phyloP scores from a whole-genome alignment of 352 stramenopile species.

The Phytophthora melonis region DNA sequence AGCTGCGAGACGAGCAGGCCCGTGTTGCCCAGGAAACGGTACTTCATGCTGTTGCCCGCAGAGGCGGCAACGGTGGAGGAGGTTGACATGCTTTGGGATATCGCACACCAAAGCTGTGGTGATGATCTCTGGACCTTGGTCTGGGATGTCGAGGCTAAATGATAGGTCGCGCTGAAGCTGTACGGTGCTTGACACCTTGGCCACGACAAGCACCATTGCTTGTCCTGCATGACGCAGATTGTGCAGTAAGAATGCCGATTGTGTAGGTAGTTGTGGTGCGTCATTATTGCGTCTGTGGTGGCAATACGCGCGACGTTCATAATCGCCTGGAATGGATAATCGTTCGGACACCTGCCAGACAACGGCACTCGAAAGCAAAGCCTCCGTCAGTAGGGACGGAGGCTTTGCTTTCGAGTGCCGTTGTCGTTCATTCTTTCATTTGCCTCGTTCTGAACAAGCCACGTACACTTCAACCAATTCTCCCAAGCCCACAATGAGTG shows the following conservation, averaged over 20 bases:
- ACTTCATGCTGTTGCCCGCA: constrained; percentile 46
- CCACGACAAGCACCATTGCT: not conserved
- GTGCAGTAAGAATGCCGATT: not conserved
- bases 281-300: constrained; percentile 4
- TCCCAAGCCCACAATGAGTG: constrained; percentile 29
- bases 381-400: too few species aligned
- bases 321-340: constrained; percentile 9
- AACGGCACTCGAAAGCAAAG: too few species aligned
- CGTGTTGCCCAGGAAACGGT: constrained; percentile 58
- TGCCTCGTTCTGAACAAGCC: constrained; percentile 13
- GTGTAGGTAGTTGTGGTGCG: not conserved
- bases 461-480: not conserved
- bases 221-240: not conserved
- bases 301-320: constrained; percentile 8
- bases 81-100: not conserved
- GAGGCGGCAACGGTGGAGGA: not conserved
- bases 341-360: not conserved
- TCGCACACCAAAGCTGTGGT: constrained; percentile 3
- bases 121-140: not conserved
- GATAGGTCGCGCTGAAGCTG: not conserved
- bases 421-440: constrained; percentile 27
- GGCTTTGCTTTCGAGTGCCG: not conserved
- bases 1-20: constrained; percentile 57
- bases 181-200: too few species aligned
- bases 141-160: not conserved